Percentiles rank a stretch among this genome's conserved stretches.
phyloP scores from a whole-genome alignment of 202 grass and related monocot genomes.

The Bolboschoenoplectus hybrid region DNA sequence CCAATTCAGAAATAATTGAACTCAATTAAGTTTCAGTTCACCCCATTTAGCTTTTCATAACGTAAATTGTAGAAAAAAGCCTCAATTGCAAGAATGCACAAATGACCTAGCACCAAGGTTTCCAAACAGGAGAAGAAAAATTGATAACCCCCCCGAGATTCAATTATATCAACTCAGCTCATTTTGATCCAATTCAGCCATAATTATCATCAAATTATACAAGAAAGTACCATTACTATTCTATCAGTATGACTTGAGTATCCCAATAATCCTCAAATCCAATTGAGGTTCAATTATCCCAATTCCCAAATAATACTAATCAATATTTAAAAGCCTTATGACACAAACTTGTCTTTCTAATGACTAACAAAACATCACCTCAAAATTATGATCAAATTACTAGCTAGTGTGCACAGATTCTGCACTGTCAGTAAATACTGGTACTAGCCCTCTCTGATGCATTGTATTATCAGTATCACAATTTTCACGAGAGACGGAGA shows the following conservation, averaged over 20 bases:
- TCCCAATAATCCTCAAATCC: background rate
- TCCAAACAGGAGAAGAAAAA: background rate
- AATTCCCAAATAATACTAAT: background rate
- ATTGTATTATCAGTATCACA: slow-evolving; percentile 11
- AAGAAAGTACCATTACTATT: background rate
- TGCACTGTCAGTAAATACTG: background rate
- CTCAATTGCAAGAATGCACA: background rate
- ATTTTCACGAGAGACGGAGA: background rate
- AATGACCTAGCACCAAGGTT: slow-evolving; percentile 19
- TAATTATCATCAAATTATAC: slow-evolving; percentile 10
- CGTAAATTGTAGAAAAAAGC: background rate
- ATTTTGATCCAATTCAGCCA: slow-evolving; percentile 11
- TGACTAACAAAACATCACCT: background rate
- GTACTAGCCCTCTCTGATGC: background rate
- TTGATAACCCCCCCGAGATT: background rate
- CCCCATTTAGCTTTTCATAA: background rate
- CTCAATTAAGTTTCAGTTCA: background rate
- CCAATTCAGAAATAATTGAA: background rate
- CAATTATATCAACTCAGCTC: slow-evolving; percentile 4
- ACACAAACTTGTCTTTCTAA: background rate
- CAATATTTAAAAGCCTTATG: background rate
- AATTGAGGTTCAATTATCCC: background rate
- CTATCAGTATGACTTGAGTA: background rate
- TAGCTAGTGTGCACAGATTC: background rate
- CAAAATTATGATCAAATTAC: background rate